Evolutionary conservation across 768 basidiomycete genomes (phyloP), one percentile per base, ranked within the genome.

Genomic region (Boletus sp.): DNA sequence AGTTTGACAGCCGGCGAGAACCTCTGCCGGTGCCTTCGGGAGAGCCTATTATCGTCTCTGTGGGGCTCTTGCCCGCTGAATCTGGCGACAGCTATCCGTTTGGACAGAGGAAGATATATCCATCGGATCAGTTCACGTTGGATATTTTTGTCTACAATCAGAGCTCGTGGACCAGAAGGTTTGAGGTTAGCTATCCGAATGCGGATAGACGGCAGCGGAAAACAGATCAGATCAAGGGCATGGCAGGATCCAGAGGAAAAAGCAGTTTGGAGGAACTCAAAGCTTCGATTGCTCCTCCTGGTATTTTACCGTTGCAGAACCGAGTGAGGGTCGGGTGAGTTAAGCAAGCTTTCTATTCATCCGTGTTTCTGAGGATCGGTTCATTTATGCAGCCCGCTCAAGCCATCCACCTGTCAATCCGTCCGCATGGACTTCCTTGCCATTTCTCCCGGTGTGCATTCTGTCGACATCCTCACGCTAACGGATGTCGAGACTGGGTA

Each of bases 131-230:
- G 49, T 94, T 94, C 68, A 86, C 85, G 50, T 71, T 94, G 64
- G 92, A 94, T 58, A 86, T 94, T 3, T 94, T 94, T 64, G 90
- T 94, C 53, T 93, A 87, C 64, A 94, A 94, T 64, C 87, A 86
- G 72, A 86, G 83, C 45, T 75, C 81, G 44, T 85, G 88, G 84
- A 85, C 84, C 50, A 79, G 91, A 56, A 70, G 89, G 61, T 90
- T 93, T 61, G 90, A 92, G 71, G 78, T 93, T 37, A 85, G 81
- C 32, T 87, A 81, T 69, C 86, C 87, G 2, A 80, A 85, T 63
- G 74, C 76, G 33, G 70, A 81, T 55, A 75, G 78, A 64, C 73
- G 82, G 52, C 68, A 67, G 49, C 67, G 72, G 49, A 76, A 74
- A 56, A 70, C 69, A 14, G 76, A 58, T 10, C 74, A 67, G 62